Percentiles rank a stretch among this genome's conserved stretches.
phyloP scores from a whole-genome alignment of 73 alveolate genomes.

The Uronychia binucleata region DNA sequence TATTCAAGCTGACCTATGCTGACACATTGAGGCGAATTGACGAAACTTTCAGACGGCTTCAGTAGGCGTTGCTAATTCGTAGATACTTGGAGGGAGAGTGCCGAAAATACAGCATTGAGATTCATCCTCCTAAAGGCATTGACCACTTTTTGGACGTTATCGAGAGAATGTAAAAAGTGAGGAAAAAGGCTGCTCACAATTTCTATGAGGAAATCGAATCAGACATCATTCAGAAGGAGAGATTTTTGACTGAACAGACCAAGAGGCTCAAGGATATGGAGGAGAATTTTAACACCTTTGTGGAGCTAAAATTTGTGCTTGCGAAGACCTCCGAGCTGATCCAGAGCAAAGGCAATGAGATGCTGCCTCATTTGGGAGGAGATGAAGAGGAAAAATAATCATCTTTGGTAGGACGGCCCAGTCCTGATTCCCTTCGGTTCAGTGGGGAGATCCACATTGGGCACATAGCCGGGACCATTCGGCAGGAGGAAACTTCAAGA shows the following conservation, averaged over 20 bases:
- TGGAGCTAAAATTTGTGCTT: not conserved
- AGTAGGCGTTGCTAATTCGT: conserved; percentile 3
- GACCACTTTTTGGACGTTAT: conserved; percentile 42
- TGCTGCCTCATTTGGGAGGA: not conserved
- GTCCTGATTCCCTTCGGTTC: conserved; percentile 8
- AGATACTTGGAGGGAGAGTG: conserved; percentile 49
- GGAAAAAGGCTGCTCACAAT: conserved; percentile 34
- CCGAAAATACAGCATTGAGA: conserved; percentile 43
- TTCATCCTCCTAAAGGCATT: conserved; percentile 20
- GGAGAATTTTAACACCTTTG: conserved; percentile 9
- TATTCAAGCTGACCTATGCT: conserved; percentile 76
- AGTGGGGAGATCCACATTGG: conserved; percentile 22
- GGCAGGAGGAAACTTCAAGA: conserved; percentile 75
- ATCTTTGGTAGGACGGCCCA: conserved; percentile 31
- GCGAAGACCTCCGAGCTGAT: not conserved
- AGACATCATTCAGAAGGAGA: conserved; percentile 32
- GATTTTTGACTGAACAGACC: conserved; percentile 27
- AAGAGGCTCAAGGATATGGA: conserved; percentile 32
- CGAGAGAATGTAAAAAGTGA: conserved; percentile 12
- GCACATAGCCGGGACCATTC: conserved; percentile 76
- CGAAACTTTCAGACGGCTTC: conserved; percentile 33
- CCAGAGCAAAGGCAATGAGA: not conserved
- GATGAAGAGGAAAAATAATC: not conserved
- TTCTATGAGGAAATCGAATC: conserved; percentile 41
- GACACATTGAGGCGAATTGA: conserved; percentile 66